A percentile compares a stretch with the other conserved stretches of the same genome.
Conservation (phyloP, 2,329 filamentous ascomycete species). For the Botryotinia narcissicola region DNA sequence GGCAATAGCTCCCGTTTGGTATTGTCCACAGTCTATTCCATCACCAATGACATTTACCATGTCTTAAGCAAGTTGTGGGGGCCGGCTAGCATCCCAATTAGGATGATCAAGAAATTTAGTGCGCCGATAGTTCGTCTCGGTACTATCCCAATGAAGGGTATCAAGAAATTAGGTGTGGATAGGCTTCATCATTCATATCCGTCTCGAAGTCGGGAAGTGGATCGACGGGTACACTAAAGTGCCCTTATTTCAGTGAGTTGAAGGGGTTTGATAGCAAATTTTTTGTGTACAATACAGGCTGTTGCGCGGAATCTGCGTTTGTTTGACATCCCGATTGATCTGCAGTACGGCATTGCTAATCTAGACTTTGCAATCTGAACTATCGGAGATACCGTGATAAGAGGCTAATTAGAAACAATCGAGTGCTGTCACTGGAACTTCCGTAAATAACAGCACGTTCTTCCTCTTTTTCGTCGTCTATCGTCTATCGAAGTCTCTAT, state of each 20-base stretch:
- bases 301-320: background rate
- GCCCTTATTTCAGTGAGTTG: background rate
- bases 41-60: background rate
- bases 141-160: background rate
- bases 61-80: background rate
- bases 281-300: background rate
- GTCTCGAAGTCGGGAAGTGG: background rate
- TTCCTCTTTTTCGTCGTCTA: background rate
- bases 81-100: background rate
- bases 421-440: background rate
- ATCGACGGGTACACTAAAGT: background rate
- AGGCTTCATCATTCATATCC: background rate
- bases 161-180: conserved; percentile 4
- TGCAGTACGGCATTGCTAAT: background rate
- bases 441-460: conserved; percentile 1
- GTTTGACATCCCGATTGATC: background rate
- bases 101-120: background rate
- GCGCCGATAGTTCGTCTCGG: background rate
- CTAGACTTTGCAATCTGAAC: background rate
- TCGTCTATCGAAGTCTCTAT: background rate
- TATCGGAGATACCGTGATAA: conserved; percentile 4
- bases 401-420: background rate
- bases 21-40: background rate
- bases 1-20: background rate
- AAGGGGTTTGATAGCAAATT: background rate